phyloP scores from a whole-genome alignment of 2,329 filamentous ascomycete genomes.

The Cytospora piceicola region DNA sequence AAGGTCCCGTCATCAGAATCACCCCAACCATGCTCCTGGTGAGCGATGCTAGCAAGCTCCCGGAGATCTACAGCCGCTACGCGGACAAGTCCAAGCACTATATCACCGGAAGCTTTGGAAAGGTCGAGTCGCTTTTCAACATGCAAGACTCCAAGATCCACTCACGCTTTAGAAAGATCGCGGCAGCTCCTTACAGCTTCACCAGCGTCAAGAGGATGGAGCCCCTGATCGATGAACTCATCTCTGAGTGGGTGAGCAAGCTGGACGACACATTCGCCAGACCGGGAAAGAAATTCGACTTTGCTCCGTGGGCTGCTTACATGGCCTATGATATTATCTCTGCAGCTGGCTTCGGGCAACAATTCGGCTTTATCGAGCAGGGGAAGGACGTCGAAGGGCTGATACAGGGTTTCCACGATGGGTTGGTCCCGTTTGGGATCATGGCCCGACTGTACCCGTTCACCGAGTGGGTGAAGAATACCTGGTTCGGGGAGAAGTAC shows the following conservation, averaged over 20 bases:
- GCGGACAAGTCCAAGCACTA: constrained; percentile 63
- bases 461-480: constrained; percentile 58
- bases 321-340: constrained; percentile 63
- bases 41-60: constrained; percentile 56
- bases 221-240: constrained; percentile 55
- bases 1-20: constrained; percentile 57
- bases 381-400: constrained; percentile 56
- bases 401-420: constrained; percentile 59
- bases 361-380: constrained; percentile 59
- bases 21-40: constrained; percentile 58
- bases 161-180: constrained; percentile 56
- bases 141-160: constrained; percentile 58
- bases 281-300: constrained; percentile 53
- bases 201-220: constrained; percentile 63
- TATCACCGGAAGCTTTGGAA: constrained; percentile 60
- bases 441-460: constrained; percentile 57
- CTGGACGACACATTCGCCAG: constrained; percentile 50
- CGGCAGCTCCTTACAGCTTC: constrained; percentile 59
- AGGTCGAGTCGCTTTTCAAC: constrained; percentile 60
- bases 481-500: constrained; percentile 52
- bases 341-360: constrained; percentile 51
- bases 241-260: constrained; percentile 54
- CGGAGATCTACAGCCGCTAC: constrained; percentile 58
- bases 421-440: constrained; percentile 54
- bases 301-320: constrained; percentile 58